Evolutionary conservation across 345 rosid species (phyloP).

Genomic region (Pistacia atlantica): DNA sequence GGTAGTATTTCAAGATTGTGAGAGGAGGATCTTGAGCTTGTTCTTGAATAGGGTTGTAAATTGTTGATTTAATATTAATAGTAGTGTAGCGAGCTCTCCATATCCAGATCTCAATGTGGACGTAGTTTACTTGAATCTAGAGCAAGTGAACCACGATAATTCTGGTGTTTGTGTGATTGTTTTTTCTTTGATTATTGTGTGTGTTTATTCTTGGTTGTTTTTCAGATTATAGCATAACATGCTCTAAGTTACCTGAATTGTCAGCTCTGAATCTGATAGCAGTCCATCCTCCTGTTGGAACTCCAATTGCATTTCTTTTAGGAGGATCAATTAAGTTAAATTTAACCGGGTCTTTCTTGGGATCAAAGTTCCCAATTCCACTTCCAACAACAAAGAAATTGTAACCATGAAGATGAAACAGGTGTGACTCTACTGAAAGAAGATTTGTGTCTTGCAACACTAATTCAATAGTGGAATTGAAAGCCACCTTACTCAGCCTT

Average conservation of each 20-base stretch:
- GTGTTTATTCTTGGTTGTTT: no score
- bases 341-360: slow-evolving; percentile 17
- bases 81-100: no score
- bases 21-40: no score
- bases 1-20: no score
- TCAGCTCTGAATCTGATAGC: slow-evolving; percentile 29
- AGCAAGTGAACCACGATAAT: no score
- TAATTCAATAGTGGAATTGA: slow-evolving; percentile 31
- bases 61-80: no score
- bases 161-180: no score
- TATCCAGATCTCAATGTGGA: no score
- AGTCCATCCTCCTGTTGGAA: slow-evolving; percentile 32
- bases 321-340: slow-evolving; percentile 30
- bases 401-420: slow-evolving; percentile 32
- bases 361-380: slow-evolving; percentile 29
- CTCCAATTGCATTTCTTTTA: slow-evolving; percentile 30
- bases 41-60: no score
- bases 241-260: slow-evolving; percentile 22
- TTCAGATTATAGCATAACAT: background rate
- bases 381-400: slow-evolving; percentile 30
- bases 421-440: slow-evolving; percentile 31
- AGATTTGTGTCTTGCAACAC: slow-evolving; percentile 33
- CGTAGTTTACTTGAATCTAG: no score
- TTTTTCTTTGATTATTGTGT: no score
- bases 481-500: slow-evolving; percentile 31